Evolutionary conservation across 306 rosid species (phyloP), one percentile per base, ranked within the genome.

Genomic region (Fagus sylvatica): DNA sequence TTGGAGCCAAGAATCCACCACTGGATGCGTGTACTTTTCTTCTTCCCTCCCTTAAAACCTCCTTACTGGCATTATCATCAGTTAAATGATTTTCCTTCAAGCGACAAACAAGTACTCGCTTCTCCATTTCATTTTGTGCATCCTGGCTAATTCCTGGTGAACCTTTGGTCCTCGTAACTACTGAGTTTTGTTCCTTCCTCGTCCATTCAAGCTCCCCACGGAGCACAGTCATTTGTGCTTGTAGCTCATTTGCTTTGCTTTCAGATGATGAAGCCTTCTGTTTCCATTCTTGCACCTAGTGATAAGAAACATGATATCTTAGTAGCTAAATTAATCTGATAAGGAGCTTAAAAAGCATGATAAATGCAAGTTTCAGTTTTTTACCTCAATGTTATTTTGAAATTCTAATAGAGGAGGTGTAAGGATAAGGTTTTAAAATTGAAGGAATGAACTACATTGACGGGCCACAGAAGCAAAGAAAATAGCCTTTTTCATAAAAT

Each of bases 211-310:
- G 83, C 68, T 94, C 97, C 16, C 36, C 57, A 4, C 19, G 37
- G 7, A 91, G 76, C 33, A 9, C 9, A 6, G 87, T 79, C 69
- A 87, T 64, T 67, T 88, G 81, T 12, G 72, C 84, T 84, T 88
- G 88, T 7, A 89, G 78, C 64, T 80, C 88, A 28, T 71, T 79
- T 59, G 82, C 85, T 78, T 86, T 88, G 70, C 42, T 83, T 77
- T 89, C 97, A 7, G 88, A 87, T 54, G 90, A 81, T 4, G 82
- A 73, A 49, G 98, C 97, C 76, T 82, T 91, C 71, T 91, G 71
- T 81, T 73, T 95, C 98, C 98, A 95, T 76, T 95, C 97, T 82
- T 91, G 92, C 77, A 89, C 92, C 98, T 95, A 67, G 17, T 42
- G 70, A 77, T 13, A n/a, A 84, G 53, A 69, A 72, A 40, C 7